Evolutionary conservation across 257 asterid genomes (phyloP).

Genomic region (Ehretia macrophylla): DNA sequence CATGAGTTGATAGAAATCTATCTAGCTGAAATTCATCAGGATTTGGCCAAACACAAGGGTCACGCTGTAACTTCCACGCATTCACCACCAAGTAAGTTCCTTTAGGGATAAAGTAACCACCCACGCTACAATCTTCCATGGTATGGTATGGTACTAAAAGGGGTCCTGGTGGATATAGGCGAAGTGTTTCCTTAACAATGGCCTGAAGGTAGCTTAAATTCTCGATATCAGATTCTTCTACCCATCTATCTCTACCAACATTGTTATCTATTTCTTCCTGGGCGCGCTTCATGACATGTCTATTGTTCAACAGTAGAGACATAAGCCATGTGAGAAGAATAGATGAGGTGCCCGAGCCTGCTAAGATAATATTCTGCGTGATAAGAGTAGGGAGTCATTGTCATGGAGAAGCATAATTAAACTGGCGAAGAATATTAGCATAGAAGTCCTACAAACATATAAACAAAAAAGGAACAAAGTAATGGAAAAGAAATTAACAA

Average conservation of each 20-base stretch:
- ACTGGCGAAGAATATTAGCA: too few species aligned
- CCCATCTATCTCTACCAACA: not conserved
- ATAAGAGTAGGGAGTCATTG: too few species aligned
- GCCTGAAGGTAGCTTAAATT: not conserved
- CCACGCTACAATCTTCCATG: not conserved
- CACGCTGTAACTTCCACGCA: not conserved
- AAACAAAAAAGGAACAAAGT: too few species aligned
- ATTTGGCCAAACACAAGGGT: not conserved
- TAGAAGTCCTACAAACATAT: too few species aligned
- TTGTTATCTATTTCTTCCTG: not conserved
- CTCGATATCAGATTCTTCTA: not conserved
- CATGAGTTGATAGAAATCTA: not conserved
- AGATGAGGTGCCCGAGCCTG: constrained; percentile 52
- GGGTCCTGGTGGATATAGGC: not conserved
- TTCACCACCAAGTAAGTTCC: not conserved
- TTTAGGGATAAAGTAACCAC: not conserved
- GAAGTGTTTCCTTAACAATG: not conserved
- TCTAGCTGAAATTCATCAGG: not conserved
- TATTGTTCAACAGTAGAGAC: not conserved
- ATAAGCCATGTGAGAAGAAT: constrained; percentile 43
- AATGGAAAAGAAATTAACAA: too few species aligned
- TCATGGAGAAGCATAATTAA: too few species aligned
- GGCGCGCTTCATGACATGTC: not conserved
- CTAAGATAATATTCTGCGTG: constrained; percentile 51
- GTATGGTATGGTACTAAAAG: not conserved